These are phyloP conservation scores for Pleurotus tuoliensis DNA, from an alignment of 768 basidiomycete genomes.

Conservation along the genomic window DNA sequence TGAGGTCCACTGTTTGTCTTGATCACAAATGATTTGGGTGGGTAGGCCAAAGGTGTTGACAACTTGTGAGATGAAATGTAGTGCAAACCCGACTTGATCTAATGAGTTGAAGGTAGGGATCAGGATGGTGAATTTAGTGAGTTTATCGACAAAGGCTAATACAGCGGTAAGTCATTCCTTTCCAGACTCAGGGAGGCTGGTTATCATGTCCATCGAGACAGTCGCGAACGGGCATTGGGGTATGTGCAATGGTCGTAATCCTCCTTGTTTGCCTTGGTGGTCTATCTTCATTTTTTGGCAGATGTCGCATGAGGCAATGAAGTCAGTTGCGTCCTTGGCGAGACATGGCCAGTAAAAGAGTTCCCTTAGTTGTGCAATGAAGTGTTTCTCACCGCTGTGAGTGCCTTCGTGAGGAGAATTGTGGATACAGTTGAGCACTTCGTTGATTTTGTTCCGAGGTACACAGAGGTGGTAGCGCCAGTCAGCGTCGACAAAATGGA, in stretches of 20 bases:
- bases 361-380: too few species aligned
- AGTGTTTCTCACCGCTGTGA: too few species aligned
- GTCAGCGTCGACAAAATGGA: too few species aligned
- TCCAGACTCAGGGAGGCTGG: constrained; percentile 17
- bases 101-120: constrained; percentile 15
- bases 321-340: constrained; percentile 10
- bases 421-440: too few species aligned
- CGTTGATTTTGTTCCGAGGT: too few species aligned
- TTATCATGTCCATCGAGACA: constrained; percentile 18
- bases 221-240: constrained; percentile 17
- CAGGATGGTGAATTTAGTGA: constrained; percentile 18
- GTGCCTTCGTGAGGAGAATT: too few species aligned
- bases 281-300: constrained; percentile 23
- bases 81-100: constrained; percentile 18
- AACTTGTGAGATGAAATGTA: constrained; percentile 16
- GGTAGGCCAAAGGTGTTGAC: constrained; percentile 19
- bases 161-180: constrained; percentile 13
- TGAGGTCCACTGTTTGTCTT: constrained; percentile 11
- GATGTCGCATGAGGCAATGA: constrained; percentile 15
- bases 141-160: constrained; percentile 27
- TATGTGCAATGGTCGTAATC: constrained; percentile 16
- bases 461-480: too few species aligned
- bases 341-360: neutral
- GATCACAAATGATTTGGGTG: constrained; percentile 12
- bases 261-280: constrained; percentile 11